Base-by-base conservation (phyloP, 768 basidiomycete species). In the Boletus rubroflammeus region DNA sequence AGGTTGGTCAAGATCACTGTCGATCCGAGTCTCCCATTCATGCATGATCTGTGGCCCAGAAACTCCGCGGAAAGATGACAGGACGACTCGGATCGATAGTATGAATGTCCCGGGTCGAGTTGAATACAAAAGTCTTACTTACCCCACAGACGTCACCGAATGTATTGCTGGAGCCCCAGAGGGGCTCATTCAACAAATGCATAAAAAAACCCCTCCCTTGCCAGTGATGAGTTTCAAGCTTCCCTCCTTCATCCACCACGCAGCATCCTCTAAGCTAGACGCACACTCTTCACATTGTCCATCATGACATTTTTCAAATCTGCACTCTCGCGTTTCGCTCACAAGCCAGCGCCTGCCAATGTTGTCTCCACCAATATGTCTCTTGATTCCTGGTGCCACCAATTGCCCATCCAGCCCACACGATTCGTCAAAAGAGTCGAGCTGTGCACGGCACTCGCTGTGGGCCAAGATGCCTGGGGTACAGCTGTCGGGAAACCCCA, bases 391-490 rank as follows among this genome's bases (percentile, higher is more conserved):
- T 61, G 54, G 52, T 56, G 26, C 29, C 10, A 17, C 9, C 39
- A 43, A 23, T 28, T 47, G 4, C 11, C 11, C 23, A 15, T n/a
- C 15, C 32, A 54, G 7, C 25, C 56, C 7, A 25, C 52, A 15
- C 44, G 50, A n/a, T 28, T 50, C 2, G 51, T 65, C 5, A 19
- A 29, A 19, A 63, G 48, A 26, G 38, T 61, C 6, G 58, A 60
- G 10, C 29, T 62, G 5, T 64, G 56, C 14, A 61, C 54, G 0
- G 56, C 54, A 0, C 23, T 32, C 0, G n/a, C 44, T 15, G 6
- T 32, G 1, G 54, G 55, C 0, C 8, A 46, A 1, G 59, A 63
- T 3, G 34, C 35, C 6, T 51, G 34, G 43, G 50, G 29, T 10
- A 19, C 44, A 0, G 23, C 28, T 3, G 17, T 47, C 1, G 45